Evolutionary conservation across 2,329 filamentous ascomycete species (phyloP), one percentile per base, ranked within the genome.

Genomic region (Diplodia corticola): DNA sequence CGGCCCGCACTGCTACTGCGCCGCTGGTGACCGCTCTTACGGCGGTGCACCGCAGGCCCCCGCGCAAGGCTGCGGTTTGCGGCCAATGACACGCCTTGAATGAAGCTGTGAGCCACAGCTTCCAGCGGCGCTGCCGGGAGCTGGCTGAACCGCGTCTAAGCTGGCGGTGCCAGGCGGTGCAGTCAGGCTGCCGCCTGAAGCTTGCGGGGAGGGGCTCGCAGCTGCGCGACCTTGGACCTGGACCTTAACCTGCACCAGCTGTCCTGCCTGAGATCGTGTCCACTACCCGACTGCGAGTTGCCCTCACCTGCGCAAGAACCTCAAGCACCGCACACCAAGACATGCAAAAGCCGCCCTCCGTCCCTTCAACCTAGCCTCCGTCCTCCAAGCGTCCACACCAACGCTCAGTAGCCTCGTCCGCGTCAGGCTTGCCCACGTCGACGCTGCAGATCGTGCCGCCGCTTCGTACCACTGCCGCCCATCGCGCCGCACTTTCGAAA

Each of bases 111-210:
- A 60, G 55, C 55, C 24, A 60, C 55, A 60, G 9, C 22, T 24
- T 17, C 10, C 57, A 61, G 55, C 55, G 44, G 57, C 40, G 57
- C 40, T 49, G 57, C 49, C 40, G 28, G 55, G 15, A 33, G 24
- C 35, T 26, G 44, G 57, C 26, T 49, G 57, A 61, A 28, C 57
- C 57, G 57, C 44, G 44, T 30, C 44, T 61, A 61, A 20, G 57
- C 57, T 61, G 37, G 57, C 57, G 13, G 44, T 28, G 57, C 22
- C 17, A 40, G 54, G 37, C 37, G 57, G 26, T 49, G 28, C 44
- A 44, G 15, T 17, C 22, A 50, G 44, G 57, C 57, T 61, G 57
- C 57, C 57, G 57, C 57, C 57, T 61, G 57, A 28, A 49, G 57
- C 57, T 61, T 35, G 44, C 17, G n/a, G 17, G 44, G 57, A 26